phyloP scores from a whole-genome alignment of 768 basidiomycete species.

The Porphyrellus cyaneotinctus region DNA sequence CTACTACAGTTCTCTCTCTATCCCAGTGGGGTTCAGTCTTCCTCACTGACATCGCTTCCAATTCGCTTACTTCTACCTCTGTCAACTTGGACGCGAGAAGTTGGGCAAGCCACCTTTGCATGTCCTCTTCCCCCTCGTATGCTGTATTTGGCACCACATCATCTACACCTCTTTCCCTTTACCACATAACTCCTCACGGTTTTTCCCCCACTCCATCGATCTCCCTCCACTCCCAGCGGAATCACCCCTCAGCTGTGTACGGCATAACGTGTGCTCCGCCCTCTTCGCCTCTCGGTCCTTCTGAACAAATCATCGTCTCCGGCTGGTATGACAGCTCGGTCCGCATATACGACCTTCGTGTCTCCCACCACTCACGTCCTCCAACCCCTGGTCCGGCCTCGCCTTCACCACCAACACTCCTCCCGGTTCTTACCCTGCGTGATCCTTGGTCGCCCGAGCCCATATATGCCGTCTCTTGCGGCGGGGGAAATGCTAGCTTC shows the following conservation, averaged over 20 bases:
- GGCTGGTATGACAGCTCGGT: conserved; percentile 83
- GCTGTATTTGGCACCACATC: conserved; percentile 65
- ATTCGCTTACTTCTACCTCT: conserved; percentile 20
- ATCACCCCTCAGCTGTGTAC: conserved; percentile 59
- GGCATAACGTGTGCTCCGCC: conserved; percentile 59
- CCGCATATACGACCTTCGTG: conserved; percentile 71
- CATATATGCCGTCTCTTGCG: conserved; percentile 71
- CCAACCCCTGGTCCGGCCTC: not conserved
- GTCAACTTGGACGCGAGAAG: conserved; percentile 50
- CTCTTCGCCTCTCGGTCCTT: conserved; percentile 63
- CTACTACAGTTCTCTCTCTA: conserved; percentile 47
- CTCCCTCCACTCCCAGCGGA: conserved; percentile 40
- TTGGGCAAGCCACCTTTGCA: conserved; percentile 61
- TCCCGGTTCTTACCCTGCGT: conserved; percentile 54
- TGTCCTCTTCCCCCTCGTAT: conserved; percentile 49
- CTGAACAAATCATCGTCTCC: conserved; percentile 67
- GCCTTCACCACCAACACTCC: conserved; percentile 35
- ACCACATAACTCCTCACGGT: conserved; percentile 46
- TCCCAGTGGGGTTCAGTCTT: conserved; percentile 52
- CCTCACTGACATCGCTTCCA: conserved; percentile 30
- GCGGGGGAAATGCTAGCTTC: conserved; percentile 63
- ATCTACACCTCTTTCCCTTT: conserved; percentile 52
- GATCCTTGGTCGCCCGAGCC: conserved; percentile 72
- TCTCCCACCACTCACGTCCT: conserved; percentile 24
- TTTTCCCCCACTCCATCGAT: conserved; percentile 48